Percentiles rank a stretch among this genome's conserved stretches.
Conservation (phyloP, 108 stramenopile species). For the Nannochloropsis salina region DNA sequence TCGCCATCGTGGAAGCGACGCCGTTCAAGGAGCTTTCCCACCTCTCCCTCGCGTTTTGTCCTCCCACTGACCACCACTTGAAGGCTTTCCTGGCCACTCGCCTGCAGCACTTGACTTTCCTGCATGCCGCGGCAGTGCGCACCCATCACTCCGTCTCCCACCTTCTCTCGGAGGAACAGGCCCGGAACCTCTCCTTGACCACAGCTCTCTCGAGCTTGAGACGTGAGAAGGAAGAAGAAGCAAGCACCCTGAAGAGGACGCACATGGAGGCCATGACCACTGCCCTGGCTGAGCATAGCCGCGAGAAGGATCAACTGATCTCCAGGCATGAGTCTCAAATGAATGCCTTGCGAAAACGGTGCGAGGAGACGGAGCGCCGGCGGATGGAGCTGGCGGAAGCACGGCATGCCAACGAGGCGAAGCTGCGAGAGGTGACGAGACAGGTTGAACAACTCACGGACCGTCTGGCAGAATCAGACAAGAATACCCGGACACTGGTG, state of each 20-base stretch:
- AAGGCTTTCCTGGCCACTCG: constrained; percentile 55
- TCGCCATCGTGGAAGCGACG: constrained; percentile 56
- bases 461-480: constrained; percentile 5
- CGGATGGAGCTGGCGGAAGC: constrained; percentile 37
- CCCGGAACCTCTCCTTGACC: neutral
- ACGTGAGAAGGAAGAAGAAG: constrained; percentile 32
- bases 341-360: neutral
- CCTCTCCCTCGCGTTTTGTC: constrained; percentile 44
- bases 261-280: neutral
- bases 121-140: neutral
- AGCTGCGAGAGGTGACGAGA: constrained; percentile 36
- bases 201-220: neutral
- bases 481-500: constrained; percentile 28
- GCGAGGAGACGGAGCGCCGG: constrained; percentile 40
- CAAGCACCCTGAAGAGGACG: neutral
- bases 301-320: constrained; percentile 10
- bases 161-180: neutral
- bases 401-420: constrained; percentile 42
- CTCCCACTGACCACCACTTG: constrained; percentile 48
- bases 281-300: constrained; percentile 2
- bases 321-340: constrained; percentile 22
- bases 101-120: constrained; percentile 40
- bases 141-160: neutral
- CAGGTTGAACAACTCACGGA: constrained; percentile 33
- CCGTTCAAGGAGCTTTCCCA: constrained; percentile 59